Base-by-base conservation (phyloP, 495 filamentous ascomycete genomes). In the Xylaria intraflava region DNA sequence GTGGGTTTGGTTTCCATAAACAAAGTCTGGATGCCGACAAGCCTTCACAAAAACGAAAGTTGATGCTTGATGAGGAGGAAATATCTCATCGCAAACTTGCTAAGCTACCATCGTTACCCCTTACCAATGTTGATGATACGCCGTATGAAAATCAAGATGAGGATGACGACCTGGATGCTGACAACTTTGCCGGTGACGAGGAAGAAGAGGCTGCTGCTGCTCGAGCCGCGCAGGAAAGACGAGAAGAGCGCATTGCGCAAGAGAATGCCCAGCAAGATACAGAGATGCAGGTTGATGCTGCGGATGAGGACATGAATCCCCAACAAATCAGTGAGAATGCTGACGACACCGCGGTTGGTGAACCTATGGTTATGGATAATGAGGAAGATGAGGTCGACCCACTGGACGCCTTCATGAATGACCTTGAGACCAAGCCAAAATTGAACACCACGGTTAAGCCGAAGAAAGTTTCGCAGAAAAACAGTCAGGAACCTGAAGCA, bases 391-490 rank as follows among this genome's bases (percentile, higher is more conserved):
- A 95, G 19, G 69, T 89, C 48, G 93, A 99, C 68, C 90, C 93
- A 22, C 76, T 99, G 29, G 93, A 99, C 72, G 92, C 90, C 9
- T 99, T 90, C 71, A 97, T 99, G 93, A 85, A 83, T 43, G 84
- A 78, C 41, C 80, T 98, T 23, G 80, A 74, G 20, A 66, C 70
- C 7, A 79, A 68, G 19, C 75, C 77, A 23, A 64, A 62, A 46
- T 10, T 39, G 19, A 31, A 45, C 11, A 59, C 29, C 45, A 35
- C 49, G 42, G 35, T 45, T 19, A 67, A 61, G 31, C 51, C 57
- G 10, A 40, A 47, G 36, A 31, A 49, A 38, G 23, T 38, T 7
- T 22, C 17, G 35, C 45, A 46, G n/a, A 71, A 65, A 68, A 51
- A 22, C 49, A 55, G 69, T 29, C 78, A 84, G 48, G 82, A 87